Evolutionary conservation across 2,329 filamentous ascomycete genomes (phyloP).

Genomic region (Hypoxylon sp.): DNA sequence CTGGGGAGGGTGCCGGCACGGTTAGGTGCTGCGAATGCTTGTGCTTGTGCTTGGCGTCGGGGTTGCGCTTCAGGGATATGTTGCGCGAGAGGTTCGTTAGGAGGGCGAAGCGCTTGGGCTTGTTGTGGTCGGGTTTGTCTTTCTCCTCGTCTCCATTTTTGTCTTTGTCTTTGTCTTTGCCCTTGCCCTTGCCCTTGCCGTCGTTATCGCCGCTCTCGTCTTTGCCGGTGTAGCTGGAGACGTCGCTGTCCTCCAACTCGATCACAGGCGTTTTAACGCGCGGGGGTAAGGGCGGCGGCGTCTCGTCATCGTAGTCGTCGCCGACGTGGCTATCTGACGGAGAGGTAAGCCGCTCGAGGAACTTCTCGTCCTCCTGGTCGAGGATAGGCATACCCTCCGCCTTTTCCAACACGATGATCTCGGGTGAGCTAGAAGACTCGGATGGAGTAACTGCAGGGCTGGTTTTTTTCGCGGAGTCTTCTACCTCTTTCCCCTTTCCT

Average conservation of each 20-base stretch:
- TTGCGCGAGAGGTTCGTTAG: slow-evolving; percentile 53
- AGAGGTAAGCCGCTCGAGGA: slow-evolving; percentile 69
- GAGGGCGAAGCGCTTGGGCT: slow-evolving; percentile 59
- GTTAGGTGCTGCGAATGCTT: slow-evolving; percentile 16
- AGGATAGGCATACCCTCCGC: slow-evolving; percentile 62
- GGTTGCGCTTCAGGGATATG: slow-evolving; percentile 52
- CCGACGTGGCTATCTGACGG: slow-evolving; percentile 48
- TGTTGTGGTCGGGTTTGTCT: slow-evolving; percentile 45
- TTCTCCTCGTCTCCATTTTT: slow-evolving; percentile 54
- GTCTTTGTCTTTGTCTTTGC: slow-evolving; percentile 54
- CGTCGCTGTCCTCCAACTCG: slow-evolving; percentile 63
- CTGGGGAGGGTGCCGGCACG: slow-evolving; percentile 56
- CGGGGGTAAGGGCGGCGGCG: slow-evolving; percentile 69
- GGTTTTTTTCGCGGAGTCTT: slow-evolving; percentile 51
- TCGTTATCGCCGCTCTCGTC: slow-evolving; percentile 45
- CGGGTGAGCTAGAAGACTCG: slow-evolving; percentile 42
- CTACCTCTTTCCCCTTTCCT: slow-evolving; percentile 62
- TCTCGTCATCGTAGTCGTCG: slow-evolving; percentile 60
- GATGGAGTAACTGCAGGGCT: slow-evolving; percentile 37
- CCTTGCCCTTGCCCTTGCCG: slow-evolving; percentile 53
- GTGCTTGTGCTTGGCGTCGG: slow-evolving; percentile 39
- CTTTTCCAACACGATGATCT: slow-evolving; percentile 52
- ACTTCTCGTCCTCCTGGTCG: slow-evolving; percentile 69
- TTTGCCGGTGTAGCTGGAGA: slow-evolving; percentile 55
- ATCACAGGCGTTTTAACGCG: slow-evolving; percentile 66